Conservation (phyloP, 352 stramenopile species). For the Pythium phragmiticola region DNA sequence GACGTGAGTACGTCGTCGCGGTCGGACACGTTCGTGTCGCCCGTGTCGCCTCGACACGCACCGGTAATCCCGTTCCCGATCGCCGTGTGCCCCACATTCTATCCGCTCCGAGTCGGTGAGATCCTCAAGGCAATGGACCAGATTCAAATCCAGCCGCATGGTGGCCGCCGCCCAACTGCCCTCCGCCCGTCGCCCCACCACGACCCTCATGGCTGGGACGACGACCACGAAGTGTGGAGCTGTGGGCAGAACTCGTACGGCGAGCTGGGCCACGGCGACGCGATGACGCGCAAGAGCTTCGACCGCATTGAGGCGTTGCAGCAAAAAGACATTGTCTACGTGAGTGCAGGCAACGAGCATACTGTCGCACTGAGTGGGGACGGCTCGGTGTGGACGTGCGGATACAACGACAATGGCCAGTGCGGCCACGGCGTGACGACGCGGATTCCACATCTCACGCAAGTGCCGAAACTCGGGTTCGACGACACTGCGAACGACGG, state of each 20-base stretch:
- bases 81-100: slow-evolving; percentile 46
- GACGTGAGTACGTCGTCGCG: slow-evolving; percentile 29
- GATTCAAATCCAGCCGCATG: slow-evolving; percentile 25
- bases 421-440: slow-evolving; percentile 88
- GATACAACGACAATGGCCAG: slow-evolving; percentile 95
- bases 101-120: slow-evolving; percentile 35
- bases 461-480: slow-evolving; percentile 55
- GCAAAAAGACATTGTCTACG: slow-evolving; percentile 73
- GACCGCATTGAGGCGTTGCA: slow-evolving; percentile 71
- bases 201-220: slow-evolving; percentile 35
- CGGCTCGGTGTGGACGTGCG: slow-evolving; percentile 83
- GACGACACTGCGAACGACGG: not conserved
- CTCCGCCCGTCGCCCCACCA: slow-evolving; percentile 1
- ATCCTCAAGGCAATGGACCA: slow-evolving; percentile 46
- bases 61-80: slow-evolving; percentile 16
- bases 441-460: slow-evolving; percentile 69
- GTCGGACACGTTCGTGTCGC: slow-evolving; percentile 9
- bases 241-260: slow-evolving; percentile 95
- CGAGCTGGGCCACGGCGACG: slow-evolving; percentile 91
- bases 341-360: slow-evolving; percentile 93
- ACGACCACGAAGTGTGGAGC: slow-evolving; percentile 90
- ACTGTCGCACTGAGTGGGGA: slow-evolving; percentile 77
- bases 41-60: slow-evolving; percentile 1
- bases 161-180: not conserved
- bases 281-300: slow-evolving; percentile 78